Base-by-base conservation (phyloP, 1,139 yeast species). In the Geotrichum cucujoidarum region DNA sequence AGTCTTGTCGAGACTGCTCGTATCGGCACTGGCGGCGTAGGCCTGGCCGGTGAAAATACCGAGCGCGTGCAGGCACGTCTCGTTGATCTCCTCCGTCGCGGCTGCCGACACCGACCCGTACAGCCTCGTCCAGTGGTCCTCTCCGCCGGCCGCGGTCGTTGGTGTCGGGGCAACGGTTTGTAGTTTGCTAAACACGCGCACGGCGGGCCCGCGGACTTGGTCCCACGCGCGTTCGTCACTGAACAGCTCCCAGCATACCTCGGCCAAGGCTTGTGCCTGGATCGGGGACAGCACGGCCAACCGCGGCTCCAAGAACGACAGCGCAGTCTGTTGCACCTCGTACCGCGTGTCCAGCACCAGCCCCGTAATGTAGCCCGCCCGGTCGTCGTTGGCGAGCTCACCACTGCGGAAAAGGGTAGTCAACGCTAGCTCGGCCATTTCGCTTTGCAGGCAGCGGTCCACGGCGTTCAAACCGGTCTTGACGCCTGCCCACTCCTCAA, bases 271-370 rank as follows among this genome's bases (percentile, higher is more conserved):
- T 3, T 32, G 30, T 1, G 50, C 43, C 21, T 50, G 50, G 18
- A 33, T 33, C 4, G 43, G 31, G 18, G 48, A 42, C n/a, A 54
- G 36, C 20, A 40, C 39, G 4, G 29, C 17, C 27, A 45, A 17
- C 43, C 55, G 58, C 20, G 54, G 45, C 13, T 56, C 55, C 7
- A 63, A 53, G 33, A 59, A 60, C 20, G 57, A 56, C 21, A 81
- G 62, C 0, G 77, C 71, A 4, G 66, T 60, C 3, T 71, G 55
- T 55, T 77, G 81, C 10, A 78, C 79, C 52, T 79, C 82, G 53
- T 71, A 77, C 39, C 40, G 38, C 16, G 40, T 24, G 25, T 46
- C 43, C 21, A 47, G 31, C 24, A 51, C 18, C 39, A 51, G 41
- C 10, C 31, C 36, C n/a, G 25, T 51, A 11, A 48, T 33, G 24